Evolutionary conservation across 768 basidiomycete species (phyloP).

Genomic region (Chlorophyllum brunneum): DNA sequence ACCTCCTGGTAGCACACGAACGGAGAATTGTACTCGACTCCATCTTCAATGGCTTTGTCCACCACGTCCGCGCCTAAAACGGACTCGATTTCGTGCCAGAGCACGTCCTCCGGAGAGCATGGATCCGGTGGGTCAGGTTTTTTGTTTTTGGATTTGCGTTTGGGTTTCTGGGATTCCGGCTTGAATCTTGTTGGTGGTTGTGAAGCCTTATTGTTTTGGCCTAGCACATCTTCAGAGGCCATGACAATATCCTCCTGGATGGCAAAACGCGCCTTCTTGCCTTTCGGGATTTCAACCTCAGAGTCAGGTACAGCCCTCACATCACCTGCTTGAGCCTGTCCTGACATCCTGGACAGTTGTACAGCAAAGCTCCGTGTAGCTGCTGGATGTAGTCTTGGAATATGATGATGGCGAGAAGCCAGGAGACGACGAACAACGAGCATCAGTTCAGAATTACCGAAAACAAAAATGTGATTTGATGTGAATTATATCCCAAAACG

Average conservation of each 20-base stretch:
- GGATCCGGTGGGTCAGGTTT: slow-evolving; percentile 47
- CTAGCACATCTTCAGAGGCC: background rate
- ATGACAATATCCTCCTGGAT: background rate
- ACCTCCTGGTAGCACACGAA: slow-evolving; percentile 59
- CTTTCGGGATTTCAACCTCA: background rate
- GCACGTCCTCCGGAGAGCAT: slow-evolving; percentile 70
- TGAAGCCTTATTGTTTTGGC: background rate
- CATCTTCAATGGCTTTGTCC: slow-evolving; percentile 41
- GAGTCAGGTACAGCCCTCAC: slow-evolving; percentile 5
- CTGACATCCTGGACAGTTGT: slow-evolving; percentile 3
- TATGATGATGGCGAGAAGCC: background rate
- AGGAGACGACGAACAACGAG: background rate
- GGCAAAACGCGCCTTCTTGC: slow-evolving; percentile 9
- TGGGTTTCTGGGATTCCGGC: background rate
- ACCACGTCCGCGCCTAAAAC: slow-evolving; percentile 63
- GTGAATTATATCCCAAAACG: no score
- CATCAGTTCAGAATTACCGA: slow-evolving; percentile 1
- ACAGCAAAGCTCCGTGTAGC: background rate
- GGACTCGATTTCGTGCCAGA: slow-evolving; percentile 64
- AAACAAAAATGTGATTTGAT: slow-evolving; percentile 3
- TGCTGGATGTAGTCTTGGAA: background rate
- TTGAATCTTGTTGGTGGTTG: background rate
- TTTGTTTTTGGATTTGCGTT: slow-evolving; percentile 18
- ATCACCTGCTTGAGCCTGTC: background rate
- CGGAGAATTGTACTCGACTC: slow-evolving; percentile 54